These are phyloP conservation scores for Protomyces pachydermus DNA, from an alignment of 1,139 yeast genomes.

Conservation along the genomic window DNA sequence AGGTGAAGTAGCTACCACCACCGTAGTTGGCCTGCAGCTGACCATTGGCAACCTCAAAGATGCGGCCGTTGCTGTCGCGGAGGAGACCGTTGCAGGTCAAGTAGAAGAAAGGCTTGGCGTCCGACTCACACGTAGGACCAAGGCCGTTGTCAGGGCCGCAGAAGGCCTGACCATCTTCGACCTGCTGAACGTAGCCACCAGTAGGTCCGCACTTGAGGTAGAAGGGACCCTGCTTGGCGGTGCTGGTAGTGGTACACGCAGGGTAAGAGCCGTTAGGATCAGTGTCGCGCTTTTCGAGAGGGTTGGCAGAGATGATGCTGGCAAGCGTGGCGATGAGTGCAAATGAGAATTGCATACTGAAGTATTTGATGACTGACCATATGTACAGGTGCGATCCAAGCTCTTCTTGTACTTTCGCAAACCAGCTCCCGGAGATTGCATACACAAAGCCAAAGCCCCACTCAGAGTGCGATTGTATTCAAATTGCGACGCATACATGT, in stretches of 20 bases:
- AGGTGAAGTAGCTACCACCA: conserved; percentile 15
- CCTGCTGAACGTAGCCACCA: conserved; percentile 22
- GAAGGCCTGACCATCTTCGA: conserved; percentile 16
- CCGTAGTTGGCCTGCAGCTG: conserved; percentile 25
- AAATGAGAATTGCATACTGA: conserved; percentile 3
- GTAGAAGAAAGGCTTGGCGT: conserved; percentile 25
- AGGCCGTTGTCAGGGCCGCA: conserved; percentile 14
- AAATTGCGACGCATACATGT: too few species aligned
- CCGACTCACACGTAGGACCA: conserved; percentile 10
- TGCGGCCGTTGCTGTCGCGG: conserved; percentile 23
- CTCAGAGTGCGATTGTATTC: too few species aligned
- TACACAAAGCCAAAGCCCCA: too few species aligned
- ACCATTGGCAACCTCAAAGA: conserved; percentile 19
- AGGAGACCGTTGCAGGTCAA: conserved; percentile 14
- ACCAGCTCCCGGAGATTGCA: too few species aligned
- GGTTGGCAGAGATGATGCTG: conserved; percentile 12
- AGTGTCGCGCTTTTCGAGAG: conserved; percentile 22
- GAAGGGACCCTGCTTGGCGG: conserved; percentile 7
- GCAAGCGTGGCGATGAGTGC: conserved; percentile 11
- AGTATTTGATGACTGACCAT: not conserved
- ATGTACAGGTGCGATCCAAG: not conserved
- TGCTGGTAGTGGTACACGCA: conserved; percentile 1
- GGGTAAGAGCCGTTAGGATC: conserved; percentile 15
- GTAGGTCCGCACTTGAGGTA: conserved; percentile 15
- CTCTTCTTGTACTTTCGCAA: not conserved